Conservation (phyloP, 441 rosid genomes). For the Metrosideros polymorpha region DNA sequence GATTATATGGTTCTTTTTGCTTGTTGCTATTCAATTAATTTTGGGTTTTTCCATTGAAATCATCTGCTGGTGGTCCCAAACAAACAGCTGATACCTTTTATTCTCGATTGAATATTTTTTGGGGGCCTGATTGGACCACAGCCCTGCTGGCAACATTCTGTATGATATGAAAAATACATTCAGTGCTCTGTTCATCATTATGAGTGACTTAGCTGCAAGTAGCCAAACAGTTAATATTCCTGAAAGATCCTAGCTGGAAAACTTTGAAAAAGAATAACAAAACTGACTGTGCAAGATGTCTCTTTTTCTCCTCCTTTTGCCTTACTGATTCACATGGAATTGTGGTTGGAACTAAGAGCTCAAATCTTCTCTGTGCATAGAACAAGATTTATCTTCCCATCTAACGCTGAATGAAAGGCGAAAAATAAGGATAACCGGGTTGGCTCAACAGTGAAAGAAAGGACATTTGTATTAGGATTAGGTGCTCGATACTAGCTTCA, state of each 20-base stretch:
- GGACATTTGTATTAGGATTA: neutral
- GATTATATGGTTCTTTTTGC: neutral
- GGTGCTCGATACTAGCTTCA: neutral
- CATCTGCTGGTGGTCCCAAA: conserved; percentile 27
- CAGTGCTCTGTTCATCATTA: conserved; percentile 8
- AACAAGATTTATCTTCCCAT: neutral
- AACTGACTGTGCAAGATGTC: neutral
- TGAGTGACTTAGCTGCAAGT: neutral
- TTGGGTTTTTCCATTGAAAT: neutral
- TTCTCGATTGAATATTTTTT: conserved; percentile 1
- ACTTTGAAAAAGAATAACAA: neutral
- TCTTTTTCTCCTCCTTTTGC: neutral
- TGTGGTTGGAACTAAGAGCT: neutral
- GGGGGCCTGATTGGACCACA: conserved; percentile 28
- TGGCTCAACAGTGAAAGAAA: neutral
- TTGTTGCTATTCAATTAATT: neutral
- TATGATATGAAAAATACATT: neutral
- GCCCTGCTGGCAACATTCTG: conserved; percentile 17
- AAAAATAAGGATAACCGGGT: neutral
- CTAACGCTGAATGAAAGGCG: neutral
- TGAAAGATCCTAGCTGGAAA: neutral
- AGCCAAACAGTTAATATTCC: neutral
- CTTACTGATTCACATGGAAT: neutral
- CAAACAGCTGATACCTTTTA: neutral
- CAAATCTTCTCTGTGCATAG: neutral